These are phyloP conservation scores for Leccinum rimulosum DNA, from an alignment of 768 basidiomycete genomes.

Conservation along the genomic window DNA sequence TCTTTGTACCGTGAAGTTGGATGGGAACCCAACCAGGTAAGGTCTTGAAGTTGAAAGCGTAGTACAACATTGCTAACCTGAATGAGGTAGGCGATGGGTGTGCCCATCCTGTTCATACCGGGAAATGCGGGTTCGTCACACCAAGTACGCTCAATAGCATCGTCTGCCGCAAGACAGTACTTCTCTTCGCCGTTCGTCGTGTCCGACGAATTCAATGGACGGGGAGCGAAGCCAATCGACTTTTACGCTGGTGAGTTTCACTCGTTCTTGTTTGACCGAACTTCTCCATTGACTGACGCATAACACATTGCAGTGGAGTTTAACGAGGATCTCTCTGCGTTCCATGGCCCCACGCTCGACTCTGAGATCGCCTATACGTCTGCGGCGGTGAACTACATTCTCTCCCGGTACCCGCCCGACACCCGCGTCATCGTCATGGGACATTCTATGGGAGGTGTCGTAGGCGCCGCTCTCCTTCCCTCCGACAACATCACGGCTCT, in stretches of 20 bases:
- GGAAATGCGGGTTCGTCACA: constrained; percentile 95
- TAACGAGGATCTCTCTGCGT: constrained; percentile 95
- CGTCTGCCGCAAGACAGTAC: constrained; percentile 82
- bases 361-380: constrained; percentile 77
- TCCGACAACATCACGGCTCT: constrained; percentile 66
- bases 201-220: constrained; percentile 51
- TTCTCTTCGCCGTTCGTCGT: constrained; percentile 58
- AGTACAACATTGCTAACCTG: background rate
- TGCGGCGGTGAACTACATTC: constrained; percentile 70
- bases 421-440: constrained; percentile 77
- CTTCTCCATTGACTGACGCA: background rate
- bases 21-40: constrained; percentile 70
- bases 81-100: constrained; percentile 40
- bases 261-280: background rate
- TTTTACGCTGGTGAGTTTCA: constrained; percentile 73
- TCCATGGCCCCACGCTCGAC: constrained; percentile 86
- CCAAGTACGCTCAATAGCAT: constrained; percentile 93
- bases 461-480: constrained; percentile 77
- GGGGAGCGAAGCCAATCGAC: constrained; percentile 59
- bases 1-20: constrained; percentile 89
- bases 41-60: background rate
- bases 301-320: constrained; percentile 61
- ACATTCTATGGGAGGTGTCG: constrained; percentile 97
- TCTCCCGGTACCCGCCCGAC: constrained; percentile 65
- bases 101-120: constrained; percentile 94